Base-by-base conservation (phyloP, 257 asterid species). In the Ajuga chamaepitys region DNA sequence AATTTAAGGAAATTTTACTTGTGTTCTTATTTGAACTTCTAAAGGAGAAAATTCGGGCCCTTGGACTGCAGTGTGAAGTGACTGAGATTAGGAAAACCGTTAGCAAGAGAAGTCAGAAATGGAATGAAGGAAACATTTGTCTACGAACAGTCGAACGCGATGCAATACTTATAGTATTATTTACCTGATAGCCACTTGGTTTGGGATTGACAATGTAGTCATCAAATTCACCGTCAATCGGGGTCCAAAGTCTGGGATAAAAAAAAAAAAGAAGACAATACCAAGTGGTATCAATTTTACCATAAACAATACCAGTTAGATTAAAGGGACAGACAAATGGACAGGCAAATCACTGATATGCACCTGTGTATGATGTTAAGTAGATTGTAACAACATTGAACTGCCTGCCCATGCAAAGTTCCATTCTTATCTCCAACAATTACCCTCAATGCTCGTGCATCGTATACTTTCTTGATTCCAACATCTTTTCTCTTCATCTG, bases 181-280 rank as follows among this genome's bases (percentile, higher is more conserved):
- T 60, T 63, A 93, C 98, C 95, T 93, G 98, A 94, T 93, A 93
- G 78, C 98, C 98, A 79, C 98, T 93, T 62, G 86, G 91, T 84
- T 93, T 93, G 24, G 98, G 98, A 82, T 92, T 92, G 68, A 92
- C 90, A 61, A 92, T 84, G 80, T 92, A 92, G 72, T 92, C 98
- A 30, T 85, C 98, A 68, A 92, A 80, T 77, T 92, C 98, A 13
- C 98, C 98, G 58, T 87, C 95, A 44, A 92, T 85, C 28, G 97
- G 98, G 67, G 91, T 83, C 98, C 98, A 91, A 42, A 89, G 82
- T 74, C 98, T 92, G 81, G 81, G 66, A 53, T 5, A 66, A 16
- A 66, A 9, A 63, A 28, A 73, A 66, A 9, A 63, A 28, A 73
- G 60, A 80, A 35, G 54, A 61, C 0, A 22, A 67, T 2, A 51